Conservation (phyloP, 768 basidiomycete genomes). For the Suillus alpinus region DNA sequence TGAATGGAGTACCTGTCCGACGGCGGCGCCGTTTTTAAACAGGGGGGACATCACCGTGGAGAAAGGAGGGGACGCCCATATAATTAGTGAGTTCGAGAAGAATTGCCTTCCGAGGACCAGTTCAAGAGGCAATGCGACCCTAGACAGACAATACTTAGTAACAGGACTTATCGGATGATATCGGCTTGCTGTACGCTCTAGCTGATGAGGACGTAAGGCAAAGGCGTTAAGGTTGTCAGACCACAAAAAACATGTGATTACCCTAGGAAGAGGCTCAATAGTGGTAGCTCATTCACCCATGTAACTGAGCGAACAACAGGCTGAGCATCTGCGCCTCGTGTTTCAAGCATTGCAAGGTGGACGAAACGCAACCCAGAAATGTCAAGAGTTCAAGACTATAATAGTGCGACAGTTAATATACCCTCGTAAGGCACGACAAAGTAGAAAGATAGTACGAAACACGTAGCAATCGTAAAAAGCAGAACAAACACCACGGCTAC, state of each 20-base stretch:
- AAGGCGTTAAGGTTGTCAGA: not conserved
- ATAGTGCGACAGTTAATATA: constrained; percentile 8
- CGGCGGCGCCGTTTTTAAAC: not conserved
- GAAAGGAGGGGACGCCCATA: not conserved
- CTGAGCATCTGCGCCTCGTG: not conserved
- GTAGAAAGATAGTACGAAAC: constrained; percentile 10
- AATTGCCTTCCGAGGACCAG: constrained; percentile 1
- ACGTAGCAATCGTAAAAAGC: constrained; percentile 8
- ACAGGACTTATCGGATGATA: not conserved
- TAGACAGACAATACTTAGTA: not conserved
- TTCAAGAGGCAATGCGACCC: not conserved
- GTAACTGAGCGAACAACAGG: not conserved
- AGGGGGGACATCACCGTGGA: not conserved
- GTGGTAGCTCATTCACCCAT: not conserved
- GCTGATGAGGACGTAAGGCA: not conserved
- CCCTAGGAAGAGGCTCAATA: not conserved
- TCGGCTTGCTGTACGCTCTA: constrained; percentile 4
- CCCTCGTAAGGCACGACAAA: not conserved
- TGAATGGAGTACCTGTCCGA: not conserved
- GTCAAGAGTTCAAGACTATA: constrained; percentile 4
- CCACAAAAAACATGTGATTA: not conserved
- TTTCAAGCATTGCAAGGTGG: not conserved
- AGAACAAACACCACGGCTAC: constrained; percentile 10
- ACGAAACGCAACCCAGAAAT: not conserved
- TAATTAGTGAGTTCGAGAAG: not conserved